phyloP scores from a whole-genome alignment of 305 asterid species.

The Fraxinus floribunda region DNA sequence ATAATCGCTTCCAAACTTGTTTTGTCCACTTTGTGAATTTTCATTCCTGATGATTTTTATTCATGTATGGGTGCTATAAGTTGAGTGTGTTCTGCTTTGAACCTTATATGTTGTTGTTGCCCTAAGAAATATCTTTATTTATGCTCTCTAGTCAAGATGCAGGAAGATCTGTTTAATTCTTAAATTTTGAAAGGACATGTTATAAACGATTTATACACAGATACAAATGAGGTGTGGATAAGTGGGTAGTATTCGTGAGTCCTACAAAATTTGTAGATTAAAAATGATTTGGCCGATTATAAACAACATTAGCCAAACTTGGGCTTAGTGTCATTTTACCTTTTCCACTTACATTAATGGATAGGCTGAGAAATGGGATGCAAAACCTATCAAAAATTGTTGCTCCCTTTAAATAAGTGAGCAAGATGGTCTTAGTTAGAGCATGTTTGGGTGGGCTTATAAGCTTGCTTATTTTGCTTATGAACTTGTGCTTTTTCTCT shows the following conservation, averaged over 20 bases:
- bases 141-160: not conserved
- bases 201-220: not conserved
- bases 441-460: not conserved
- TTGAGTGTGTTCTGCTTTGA: not conserved
- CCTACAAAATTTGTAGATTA: not conserved
- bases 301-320: not conserved
- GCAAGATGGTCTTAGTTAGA: not conserved
- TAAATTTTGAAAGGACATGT: not conserved
- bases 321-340: not conserved
- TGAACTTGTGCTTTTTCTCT: not conserved
- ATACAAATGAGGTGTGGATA: not conserved
- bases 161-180: not conserved
- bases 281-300: not conserved
- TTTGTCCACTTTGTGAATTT: not conserved
- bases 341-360: not conserved
- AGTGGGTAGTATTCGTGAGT: not conserved
- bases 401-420: not conserved
- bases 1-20: not conserved
- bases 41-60: not conserved
- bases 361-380: not conserved
- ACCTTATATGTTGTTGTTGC: not conserved
- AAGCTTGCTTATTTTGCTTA: not conserved
- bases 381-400: not conserved
- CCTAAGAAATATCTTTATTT: not conserved
- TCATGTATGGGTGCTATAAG: not conserved